Conservation (phyloP, 768 basidiomycete species). For the Saitozyma sp. region DNA sequence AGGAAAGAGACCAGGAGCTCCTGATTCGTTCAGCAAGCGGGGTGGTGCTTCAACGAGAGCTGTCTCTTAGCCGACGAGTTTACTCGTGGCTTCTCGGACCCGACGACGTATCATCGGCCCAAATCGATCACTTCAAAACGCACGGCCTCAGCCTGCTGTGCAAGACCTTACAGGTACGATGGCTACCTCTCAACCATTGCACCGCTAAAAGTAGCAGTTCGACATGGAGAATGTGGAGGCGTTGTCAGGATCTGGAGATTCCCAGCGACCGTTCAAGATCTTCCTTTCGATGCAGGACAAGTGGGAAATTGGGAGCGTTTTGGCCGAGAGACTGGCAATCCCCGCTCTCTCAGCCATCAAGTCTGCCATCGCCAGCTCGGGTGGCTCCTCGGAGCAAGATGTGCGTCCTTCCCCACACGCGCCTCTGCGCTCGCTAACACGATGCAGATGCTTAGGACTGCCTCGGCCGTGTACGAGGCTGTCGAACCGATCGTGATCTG, state of each 20-base stretch:
- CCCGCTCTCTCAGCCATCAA: conserved; percentile 75
- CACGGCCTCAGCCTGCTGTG: conserved; percentile 72
- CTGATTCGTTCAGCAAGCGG: conserved; percentile 82
- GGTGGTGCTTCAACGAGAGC: conserved; percentile 86
- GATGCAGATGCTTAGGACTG: conserved; percentile 71
- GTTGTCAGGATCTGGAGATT: conserved; percentile 66
- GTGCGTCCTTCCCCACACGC: conserved; percentile 50
- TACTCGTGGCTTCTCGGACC: conserved; percentile 91
- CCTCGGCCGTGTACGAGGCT: conserved; percentile 77
- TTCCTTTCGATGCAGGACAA: conserved; percentile 94
- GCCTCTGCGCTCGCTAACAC: not conserved
- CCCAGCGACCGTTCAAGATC: conserved; percentile 87
- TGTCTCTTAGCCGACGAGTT: conserved; percentile 86
- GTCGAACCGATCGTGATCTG: conserved; percentile 80
- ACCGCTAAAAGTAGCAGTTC: not conserved
- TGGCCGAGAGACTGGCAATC: conserved; percentile 76
- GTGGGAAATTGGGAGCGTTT: conserved; percentile 84
- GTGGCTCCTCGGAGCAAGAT: conserved; percentile 51
- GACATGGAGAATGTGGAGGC: conserved; percentile 1
- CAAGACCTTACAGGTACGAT: conserved; percentile 63
- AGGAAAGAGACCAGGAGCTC: conserved; percentile 71
- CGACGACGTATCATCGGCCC: conserved; percentile 72
- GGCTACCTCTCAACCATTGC: not conserved
- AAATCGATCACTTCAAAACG: conserved; percentile 67
- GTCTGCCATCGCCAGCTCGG: conserved; percentile 55